phyloP scores from a whole-genome alignment of 2,329 filamentous ascomycete genomes.

The Calonectria fujianensis region DNA sequence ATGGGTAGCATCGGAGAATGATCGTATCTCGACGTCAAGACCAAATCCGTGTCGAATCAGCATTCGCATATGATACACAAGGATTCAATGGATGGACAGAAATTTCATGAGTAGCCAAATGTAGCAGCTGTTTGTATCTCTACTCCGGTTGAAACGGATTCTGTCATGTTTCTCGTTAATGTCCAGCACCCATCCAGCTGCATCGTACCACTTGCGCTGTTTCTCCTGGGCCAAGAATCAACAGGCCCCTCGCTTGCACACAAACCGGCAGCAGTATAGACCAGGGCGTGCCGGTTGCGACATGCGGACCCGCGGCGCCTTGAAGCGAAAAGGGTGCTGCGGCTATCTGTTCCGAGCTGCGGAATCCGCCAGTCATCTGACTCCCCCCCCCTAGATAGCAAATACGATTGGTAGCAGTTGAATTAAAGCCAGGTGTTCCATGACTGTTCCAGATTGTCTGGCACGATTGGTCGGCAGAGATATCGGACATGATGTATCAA shows the following conservation, averaged over 20 bases:
- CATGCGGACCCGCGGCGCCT: conserved; percentile 26
- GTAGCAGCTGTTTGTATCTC: background rate
- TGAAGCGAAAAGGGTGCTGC: background rate
- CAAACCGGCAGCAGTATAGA: background rate
- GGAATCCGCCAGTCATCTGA: background rate
- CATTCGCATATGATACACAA: no score
- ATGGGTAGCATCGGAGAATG: background rate
- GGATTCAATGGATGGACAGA: background rate
- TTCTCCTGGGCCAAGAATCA: background rate
- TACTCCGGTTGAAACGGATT: background rate
- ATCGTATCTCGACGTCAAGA: background rate
- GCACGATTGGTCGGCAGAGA: background rate
- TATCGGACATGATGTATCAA: background rate
- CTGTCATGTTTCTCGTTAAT: no score
- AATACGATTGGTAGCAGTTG: background rate
- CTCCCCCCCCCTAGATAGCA: background rate
- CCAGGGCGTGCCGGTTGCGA: background rate
- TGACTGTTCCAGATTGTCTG: background rate
- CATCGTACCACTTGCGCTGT: conserved; percentile 1
- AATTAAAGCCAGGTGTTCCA: background rate
- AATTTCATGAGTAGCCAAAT: background rate
- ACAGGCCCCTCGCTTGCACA: background rate
- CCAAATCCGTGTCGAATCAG: background rate
- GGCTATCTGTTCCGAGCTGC: background rate
- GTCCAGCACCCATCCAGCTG: background rate